phyloP scores from a whole-genome alignment of 208 protist species.

The Trypanosoma cruzi region DNA sequence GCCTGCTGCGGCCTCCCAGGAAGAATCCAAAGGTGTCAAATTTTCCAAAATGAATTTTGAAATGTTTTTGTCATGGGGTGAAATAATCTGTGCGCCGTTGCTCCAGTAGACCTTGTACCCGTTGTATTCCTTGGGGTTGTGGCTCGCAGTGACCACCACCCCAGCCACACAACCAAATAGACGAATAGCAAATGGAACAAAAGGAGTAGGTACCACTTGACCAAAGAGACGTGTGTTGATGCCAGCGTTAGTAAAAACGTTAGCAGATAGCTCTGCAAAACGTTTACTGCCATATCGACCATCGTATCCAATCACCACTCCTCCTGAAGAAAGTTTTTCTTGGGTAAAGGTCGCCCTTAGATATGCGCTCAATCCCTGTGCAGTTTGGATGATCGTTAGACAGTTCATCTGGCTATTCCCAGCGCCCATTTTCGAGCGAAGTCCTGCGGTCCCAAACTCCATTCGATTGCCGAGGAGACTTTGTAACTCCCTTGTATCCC shows the following conservation, averaged over 20 bases:
- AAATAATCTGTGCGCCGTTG: conserved; percentile 96
- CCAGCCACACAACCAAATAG: conserved; percentile 74
- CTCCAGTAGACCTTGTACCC: conserved; percentile 99
- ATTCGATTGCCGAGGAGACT: conserved; percentile 83
- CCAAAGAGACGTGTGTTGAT: conserved; percentile 90
- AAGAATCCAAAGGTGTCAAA: conserved; percentile 75
- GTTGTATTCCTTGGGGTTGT: conserved; percentile 99
- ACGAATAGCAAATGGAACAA: conserved; percentile 86
- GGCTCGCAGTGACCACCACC: conserved; percentile 98
- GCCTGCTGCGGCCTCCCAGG: conserved; percentile 53
- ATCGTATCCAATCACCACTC: conserved; percentile 96
- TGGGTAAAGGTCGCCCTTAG: conserved; percentile 46
- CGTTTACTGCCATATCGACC: conserved; percentile 91
- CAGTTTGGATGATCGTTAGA: conserved; percentile 95
- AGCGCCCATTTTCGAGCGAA: conserved; percentile 93
- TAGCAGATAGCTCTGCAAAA: conserved; percentile 91
- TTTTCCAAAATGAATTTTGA: conserved; percentile 84
- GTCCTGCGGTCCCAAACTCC: conserved; percentile 95
- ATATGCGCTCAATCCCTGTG: conserved; percentile 86
- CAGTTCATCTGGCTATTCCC: conserved; percentile 96
- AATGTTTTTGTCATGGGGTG: conserved; percentile 96
- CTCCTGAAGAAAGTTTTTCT: conserved; percentile 34
- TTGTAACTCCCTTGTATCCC: conserved; percentile 46
- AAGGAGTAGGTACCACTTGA: conserved; percentile 91
- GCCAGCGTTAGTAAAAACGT: conserved; percentile 80